These are phyloP conservation scores for Paecilomyces formosus DNA, from an alignment of 2,329 filamentous ascomycete genomes.

Conservation along the genomic window DNA sequence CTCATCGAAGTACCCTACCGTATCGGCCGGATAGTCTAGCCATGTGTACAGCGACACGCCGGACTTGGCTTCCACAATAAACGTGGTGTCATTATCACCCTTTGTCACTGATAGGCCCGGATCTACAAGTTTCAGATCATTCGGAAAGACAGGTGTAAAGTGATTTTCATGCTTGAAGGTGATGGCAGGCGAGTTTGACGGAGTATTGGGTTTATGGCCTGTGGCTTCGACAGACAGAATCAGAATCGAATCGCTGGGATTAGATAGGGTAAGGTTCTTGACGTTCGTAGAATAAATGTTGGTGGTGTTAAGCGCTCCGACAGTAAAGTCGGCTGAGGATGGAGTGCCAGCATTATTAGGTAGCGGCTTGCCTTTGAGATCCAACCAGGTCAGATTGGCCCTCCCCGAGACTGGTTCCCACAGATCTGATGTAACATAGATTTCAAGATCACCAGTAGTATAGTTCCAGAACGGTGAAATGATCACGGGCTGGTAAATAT, in stretches of 20 bases:
- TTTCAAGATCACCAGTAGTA: conserved; percentile 41
- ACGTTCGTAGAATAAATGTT: conserved; percentile 35
- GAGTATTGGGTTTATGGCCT: conserved; percentile 41
- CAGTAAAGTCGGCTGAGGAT: conserved; percentile 28
- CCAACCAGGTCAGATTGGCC: conserved; percentile 45
- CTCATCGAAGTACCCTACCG: conserved; percentile 45
- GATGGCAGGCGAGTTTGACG: conserved; percentile 18
- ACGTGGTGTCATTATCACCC: conserved; percentile 23
- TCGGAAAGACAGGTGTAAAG: conserved; percentile 42
- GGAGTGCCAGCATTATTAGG: conserved; percentile 26
- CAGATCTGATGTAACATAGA: conserved; percentile 53
- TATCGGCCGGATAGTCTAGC: conserved; percentile 45
- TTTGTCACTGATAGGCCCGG: conserved; percentile 39
- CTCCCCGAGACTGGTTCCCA: conserved; percentile 44
- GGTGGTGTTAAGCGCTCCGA: conserved; percentile 49
- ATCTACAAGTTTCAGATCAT: conserved; percentile 41
- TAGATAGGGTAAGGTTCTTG: conserved; percentile 23
- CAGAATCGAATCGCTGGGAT: conserved; percentile 33
- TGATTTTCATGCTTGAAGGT: conserved; percentile 45
- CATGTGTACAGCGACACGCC: conserved; percentile 50
- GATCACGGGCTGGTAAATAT: conserved; percentile 53
- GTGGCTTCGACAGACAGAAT: conserved; percentile 37
- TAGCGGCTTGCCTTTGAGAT: conserved; percentile 42
- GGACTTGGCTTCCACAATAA: conserved; percentile 41
- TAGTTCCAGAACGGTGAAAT: conserved; percentile 51